Evolutionary conservation across 805 yeast genomes (phyloP), one percentile per base, ranked within the genome.

Genomic region (Lachancea meyersii): DNA sequence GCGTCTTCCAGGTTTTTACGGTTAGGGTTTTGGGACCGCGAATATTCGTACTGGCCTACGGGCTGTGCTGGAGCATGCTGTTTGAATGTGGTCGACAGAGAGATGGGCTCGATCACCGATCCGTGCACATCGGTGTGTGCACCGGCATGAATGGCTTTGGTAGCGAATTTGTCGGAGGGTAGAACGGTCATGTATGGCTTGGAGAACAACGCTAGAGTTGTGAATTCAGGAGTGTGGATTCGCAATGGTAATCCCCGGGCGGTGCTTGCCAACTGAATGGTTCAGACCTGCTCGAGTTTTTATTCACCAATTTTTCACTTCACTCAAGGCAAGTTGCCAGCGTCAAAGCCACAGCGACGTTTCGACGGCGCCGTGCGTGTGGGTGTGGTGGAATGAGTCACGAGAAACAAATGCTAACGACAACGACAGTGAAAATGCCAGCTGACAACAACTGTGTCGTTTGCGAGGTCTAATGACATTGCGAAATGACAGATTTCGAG

Each of bases 21-120:
- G 75, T 86, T 86, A 48, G 95, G 95, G 67, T 86, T 86, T 49
- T 82, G 79, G 22, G 91, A 82, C 64, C 95, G 75, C 16, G 94
- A 83, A 69, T 86, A 86, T 63, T 86, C 95, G 67, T 79, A 86
- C 35, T 65, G 72, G 38, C 94, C 94, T 35, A 86, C 60, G 45
- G 95, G 95, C 53, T 75, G 67, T 39, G 86, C 77, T 43, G 95
- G 94, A 48, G 79, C 77, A 40, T 75, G 64, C 66, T 86, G 95
- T 40, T 86, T 89, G 69, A 81, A 86, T 31, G 95, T 86, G 48
- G 95, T 86, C 38, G 89, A 80, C 49, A 86, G 71, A 31, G 93
- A 82, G 52, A 86, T 81, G 47, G 95, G 82, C 48, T 83, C 83
- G 50, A 86, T 86, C 47, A 86, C 95, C 21, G 95, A 93, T 47